These are phyloP conservation scores for Clavariopsis aquatica DNA, from an alignment of 495 filamentous ascomycete species.

Conservation along the genomic window DNA sequence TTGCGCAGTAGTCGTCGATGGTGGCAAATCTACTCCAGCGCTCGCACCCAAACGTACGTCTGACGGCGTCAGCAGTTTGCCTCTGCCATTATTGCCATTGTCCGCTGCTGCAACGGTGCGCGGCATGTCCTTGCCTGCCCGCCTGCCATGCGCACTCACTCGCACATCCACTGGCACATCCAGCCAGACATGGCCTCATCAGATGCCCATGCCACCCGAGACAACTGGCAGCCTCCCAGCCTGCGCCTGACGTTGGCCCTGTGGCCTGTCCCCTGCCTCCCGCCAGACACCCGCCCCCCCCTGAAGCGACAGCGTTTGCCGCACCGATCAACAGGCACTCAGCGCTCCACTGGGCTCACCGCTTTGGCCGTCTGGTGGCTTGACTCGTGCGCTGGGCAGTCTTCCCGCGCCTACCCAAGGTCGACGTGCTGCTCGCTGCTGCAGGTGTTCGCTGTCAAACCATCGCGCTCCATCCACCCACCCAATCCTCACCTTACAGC, in stretches of 20 bases:
- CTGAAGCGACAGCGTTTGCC: neutral
- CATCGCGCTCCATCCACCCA: constrained; percentile 4
- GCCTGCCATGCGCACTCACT: no score
- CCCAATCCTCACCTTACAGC: constrained; percentile 13
- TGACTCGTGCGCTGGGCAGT: constrained; percentile 30
- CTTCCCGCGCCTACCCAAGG: constrained; percentile 3
- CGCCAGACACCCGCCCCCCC: constrained; percentile 1
- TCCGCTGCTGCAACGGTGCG: neutral
- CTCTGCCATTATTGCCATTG: neutral
- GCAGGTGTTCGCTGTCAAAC: constrained; percentile 22
- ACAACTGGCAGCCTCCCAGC: neutral
- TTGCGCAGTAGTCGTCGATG: neutral
- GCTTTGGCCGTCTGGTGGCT: constrained; percentile 5
- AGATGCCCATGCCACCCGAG: neutral
- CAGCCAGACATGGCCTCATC: neutral
- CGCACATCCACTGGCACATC: no score
- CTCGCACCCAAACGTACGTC: neutral
- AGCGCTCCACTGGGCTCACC: constrained; percentile 9
- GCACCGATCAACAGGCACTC: constrained; percentile 31
- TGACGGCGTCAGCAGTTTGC: neutral
- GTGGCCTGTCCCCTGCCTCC: neutral
- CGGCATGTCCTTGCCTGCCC: neutral
- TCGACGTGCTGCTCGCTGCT: constrained; percentile 2
- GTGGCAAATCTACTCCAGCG: neutral
- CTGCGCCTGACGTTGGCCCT: neutral